Conservation (phyloP, 352 stramenopile species). For the Pythium aristosporum region DNA sequence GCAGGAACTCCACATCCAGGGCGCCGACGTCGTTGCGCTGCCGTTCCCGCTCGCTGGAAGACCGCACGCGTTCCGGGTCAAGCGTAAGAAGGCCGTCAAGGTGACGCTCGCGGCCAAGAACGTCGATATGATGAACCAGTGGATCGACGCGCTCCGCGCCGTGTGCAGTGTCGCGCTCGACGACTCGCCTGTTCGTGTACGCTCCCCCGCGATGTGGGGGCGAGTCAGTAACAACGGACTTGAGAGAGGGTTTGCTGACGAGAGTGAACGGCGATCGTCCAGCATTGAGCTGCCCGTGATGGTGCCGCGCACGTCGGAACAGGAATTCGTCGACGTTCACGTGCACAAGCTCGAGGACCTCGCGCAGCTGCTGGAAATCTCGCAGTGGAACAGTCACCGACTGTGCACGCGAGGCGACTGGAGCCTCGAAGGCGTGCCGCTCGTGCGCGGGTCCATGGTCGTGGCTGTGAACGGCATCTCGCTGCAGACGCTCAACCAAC, state of each 20-base stretch:
- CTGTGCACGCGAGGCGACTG: conserved; percentile 51
- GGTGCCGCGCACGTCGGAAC: conserved; percentile 25
- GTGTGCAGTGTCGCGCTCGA: conserved; percentile 19
- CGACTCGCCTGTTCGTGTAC: background rate
- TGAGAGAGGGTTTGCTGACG: background rate
- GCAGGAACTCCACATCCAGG: conserved; percentile 40
- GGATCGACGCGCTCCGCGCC: conserved; percentile 40
- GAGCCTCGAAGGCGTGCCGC: conserved; percentile 22
- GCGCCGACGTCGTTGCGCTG: conserved; percentile 38
- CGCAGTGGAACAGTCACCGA: conserved; percentile 59
- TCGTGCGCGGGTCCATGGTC: conserved; percentile 55
- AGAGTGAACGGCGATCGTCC: background rate
- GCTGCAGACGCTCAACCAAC: conserved; percentile 52
- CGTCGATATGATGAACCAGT: conserved; percentile 43
- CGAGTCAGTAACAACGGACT: background rate
- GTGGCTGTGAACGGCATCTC: conserved; percentile 61
- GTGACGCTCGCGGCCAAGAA: conserved; percentile 52
- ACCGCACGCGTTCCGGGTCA: conserved; percentile 61
- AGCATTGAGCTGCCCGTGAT: conserved; percentile 18
- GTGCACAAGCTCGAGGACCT: conserved; percentile 16
- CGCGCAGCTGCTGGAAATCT: conserved; percentile 19
- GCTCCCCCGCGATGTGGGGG: conserved; percentile 15
- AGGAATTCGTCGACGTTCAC: conserved; percentile 25
- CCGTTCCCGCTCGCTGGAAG: conserved; percentile 48
- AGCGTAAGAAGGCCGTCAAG: conserved; percentile 23